Evolutionary conservation across 208 protist species (phyloP), one percentile per base, ranked within the genome.

Genomic region (Crithidia sp.): DNA sequence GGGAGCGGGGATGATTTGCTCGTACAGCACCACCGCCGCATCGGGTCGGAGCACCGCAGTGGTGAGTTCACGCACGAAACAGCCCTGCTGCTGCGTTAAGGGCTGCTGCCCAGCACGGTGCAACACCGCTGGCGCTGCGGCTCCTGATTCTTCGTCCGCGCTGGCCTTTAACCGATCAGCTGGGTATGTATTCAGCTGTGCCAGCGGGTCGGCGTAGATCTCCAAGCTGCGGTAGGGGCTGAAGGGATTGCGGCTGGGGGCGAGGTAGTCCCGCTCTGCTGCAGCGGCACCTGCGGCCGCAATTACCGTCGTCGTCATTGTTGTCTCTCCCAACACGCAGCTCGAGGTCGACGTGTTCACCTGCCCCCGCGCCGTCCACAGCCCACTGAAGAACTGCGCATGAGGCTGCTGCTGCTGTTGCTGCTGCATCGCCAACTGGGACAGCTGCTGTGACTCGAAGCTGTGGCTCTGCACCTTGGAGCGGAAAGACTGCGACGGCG

Each of bases 241-340:
- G 56, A 78, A 93, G 12, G 88, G 88, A 56, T 93, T 93, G 14
- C 85, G 83, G 63, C 82, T 93, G 2, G 88, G 88, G 10, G 78
- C 53, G 43, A 92, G 80, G 71, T 86, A 76, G 77, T 92, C 87
- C 17, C 49, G 50, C 52, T 82, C 57, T 41, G 71, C 49, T 2
- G n/a, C 16, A 49, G 37, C 45, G 0, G 12, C 45, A 13, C 28
- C 28, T 28, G 28, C 28, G 28, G 28, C 28, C 28, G 28, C 28
- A 0, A 28, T 1, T 1, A 28, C 28, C 28, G 28, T 28, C 28
- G 28, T 28, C 28, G 28, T 28, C 28, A 44, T 43, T 40, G 52
- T n/a, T 43, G 44, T 19, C 40, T 60, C 50, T 49, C 41, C 71
- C 28, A 69, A n/a, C 12, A 3, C 45, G 52, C 37, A 17, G 12